phyloP scores from a whole-genome alignment of 1,284 basidiomycete genomes.

The Microstroma glucosiphilum region DNA sequence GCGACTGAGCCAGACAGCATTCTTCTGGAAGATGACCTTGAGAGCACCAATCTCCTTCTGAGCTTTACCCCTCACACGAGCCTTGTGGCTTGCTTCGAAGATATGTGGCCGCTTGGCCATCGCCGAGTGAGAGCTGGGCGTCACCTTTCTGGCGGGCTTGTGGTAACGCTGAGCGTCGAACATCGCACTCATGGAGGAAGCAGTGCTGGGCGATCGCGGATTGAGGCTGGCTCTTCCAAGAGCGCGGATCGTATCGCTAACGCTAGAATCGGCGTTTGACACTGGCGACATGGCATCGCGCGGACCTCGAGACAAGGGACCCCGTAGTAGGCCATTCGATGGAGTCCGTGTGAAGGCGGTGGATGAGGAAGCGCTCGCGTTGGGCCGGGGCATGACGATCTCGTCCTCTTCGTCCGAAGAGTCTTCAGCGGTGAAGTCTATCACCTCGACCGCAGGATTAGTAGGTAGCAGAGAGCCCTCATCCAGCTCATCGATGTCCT shows the following conservation, averaged over 20 bases:
- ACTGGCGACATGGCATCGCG: neutral
- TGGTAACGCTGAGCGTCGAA: neutral
- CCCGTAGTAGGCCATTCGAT: neutral
- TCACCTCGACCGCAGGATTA: neutral
- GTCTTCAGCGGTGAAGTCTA: constrained; percentile 3
- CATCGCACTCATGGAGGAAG: neutral
- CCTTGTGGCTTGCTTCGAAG: neutral
- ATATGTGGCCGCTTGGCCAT: neutral
- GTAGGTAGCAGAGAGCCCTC: neutral
- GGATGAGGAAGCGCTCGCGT: neutral
- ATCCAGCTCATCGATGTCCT: too few relatives aligned
- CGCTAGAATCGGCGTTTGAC: neutral
- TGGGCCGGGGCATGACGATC: neutral
- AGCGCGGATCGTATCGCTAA: neutral
- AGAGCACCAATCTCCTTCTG: neutral
- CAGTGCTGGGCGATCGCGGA: neutral
- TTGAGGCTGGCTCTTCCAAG: neutral
- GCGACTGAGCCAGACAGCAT: neutral
- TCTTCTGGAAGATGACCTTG: neutral
- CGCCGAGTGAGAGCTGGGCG: neutral
- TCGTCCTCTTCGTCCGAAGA: constrained; percentile 3
- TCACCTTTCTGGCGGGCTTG: too few relatives aligned
- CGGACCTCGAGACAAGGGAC: neutral
- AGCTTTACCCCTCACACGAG: neutral
- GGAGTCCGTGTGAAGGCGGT: neutral